Evolutionary conservation across 1,139 yeast species (phyloP), one percentile per base, ranked within the genome.

Genomic region (Yamadazyma friedrichii): DNA sequence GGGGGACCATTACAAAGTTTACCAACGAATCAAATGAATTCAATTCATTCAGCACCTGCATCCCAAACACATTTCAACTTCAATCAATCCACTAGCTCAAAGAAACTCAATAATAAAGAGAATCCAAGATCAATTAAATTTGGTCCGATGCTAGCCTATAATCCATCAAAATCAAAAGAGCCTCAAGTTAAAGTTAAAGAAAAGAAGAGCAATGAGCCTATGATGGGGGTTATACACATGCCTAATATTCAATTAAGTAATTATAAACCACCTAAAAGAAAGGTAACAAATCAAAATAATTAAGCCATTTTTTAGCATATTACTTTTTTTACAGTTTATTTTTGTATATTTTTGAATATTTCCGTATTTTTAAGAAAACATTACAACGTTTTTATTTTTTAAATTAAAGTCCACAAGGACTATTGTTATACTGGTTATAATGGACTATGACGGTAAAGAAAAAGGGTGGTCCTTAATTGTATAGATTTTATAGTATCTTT

Each of bases 91-190:
- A 15, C 17, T n/a, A 26, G 17, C 10, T 33, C 25, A 33, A 30
- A 25, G 16, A 35, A 32, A n/a, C 24, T 20, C 24, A 32, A 47
- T 12, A 55, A 49, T 31, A 59, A 58, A 38, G 55, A 48, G 28
- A 59, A 56, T 40, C 62, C 61, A 20, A 65, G 54, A 39, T 64
- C 64, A 38, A 64, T 68, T 36, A 68, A 61, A 29, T 69, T 69
- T 50, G 72, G 73, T 16, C 75, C 74, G 3, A 67, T 69, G 44
- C 53, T 69, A 39, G 74, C 61, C 34, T 69, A 69, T 42, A 74
- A 69, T 46, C 75, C 75, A 5, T 66, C 71, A 9, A 65, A 62
- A 42, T 68, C 66, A 40, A 37, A 36, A 22, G 43, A 44, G 9
- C 34, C 42, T 5, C 35, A 39, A 15, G 43, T 42, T 9, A 47